Base-by-base conservation (phyloP, 2,329 filamentous ascomycete species). In the Penicillium sp. region DNA sequence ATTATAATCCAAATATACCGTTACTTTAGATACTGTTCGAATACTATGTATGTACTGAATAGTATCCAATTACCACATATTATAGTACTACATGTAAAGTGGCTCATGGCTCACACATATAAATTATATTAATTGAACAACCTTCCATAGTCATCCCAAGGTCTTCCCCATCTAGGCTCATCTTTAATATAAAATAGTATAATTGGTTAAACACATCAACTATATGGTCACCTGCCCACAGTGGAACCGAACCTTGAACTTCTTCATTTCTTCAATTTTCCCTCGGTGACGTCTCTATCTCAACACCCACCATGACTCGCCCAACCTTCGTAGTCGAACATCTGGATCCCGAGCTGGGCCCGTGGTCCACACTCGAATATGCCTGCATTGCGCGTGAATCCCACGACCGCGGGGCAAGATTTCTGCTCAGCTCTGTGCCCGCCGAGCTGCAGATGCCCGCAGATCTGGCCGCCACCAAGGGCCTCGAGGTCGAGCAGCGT, bases 291-390 rank as follows among this genome's bases (percentile, higher is more conserved):
- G 42, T 47, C 43, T 24, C 43, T 35, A 11, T 31, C 43, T 26
- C 44, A n/a, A 35, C 9, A 13, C 26, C 20, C 44, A 53, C 20
- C 44, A 54, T 54, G 44, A 49, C 38, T 16, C 46, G 37, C 42
- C 52, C 52, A 35, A 92, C 86, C 42, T 97, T 94, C 77, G 89
- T 97, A 68, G 92, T 97, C 66, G 93, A 97, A 80, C 93, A 99
- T 76, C 86, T 99, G 62, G 94, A 99, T 78, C 88, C 90, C 39
- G 94, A 99, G 76, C 83, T 99, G 31, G 94, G 95, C 34, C 84
- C 86, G 39, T 99, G 94, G 94, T 97, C 94, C 24, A 86, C 90
- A 61, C 84, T 97, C 51, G 94, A 99, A 78, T 99, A 99, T 78
- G 79, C 85, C 53, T 85, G 89, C 69, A 97, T 99, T 72, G 91